Conservation (phyloP, 768 basidiomycete species). For the Leccinum longicurvipes region DNA sequence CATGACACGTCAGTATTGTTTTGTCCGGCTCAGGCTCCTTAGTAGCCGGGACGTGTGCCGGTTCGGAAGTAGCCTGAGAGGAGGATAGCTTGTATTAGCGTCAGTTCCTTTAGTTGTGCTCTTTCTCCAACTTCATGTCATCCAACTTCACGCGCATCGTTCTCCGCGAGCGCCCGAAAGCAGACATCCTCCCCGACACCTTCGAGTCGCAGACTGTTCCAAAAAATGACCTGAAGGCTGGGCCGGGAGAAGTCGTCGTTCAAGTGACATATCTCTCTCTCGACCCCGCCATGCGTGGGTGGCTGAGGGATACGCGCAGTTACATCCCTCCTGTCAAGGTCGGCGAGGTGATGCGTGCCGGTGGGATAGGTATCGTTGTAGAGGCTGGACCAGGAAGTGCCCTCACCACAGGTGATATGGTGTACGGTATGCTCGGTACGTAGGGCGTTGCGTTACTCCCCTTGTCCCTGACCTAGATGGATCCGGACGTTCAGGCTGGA, state of each 20-base stretch:
- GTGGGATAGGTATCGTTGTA: slow-evolving; percentile 64
- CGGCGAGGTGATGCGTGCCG: slow-evolving; percentile 75
- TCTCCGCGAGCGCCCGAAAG: slow-evolving; percentile 69
- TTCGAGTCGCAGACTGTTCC: slow-evolving; percentile 61
- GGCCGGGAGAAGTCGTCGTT: slow-evolving; percentile 59
- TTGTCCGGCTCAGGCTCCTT: no score
- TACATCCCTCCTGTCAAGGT: slow-evolving; percentile 73
- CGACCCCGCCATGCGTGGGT: slow-evolving; percentile 89
- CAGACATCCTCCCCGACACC: slow-evolving; percentile 66
- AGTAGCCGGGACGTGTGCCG: background rate
- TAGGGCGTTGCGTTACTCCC: background rate
- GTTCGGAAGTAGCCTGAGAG: background rate
- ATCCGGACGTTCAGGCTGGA: slow-evolving; percentile 55
- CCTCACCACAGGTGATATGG: slow-evolving; percentile 66
- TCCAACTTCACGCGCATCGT: slow-evolving; percentile 61
- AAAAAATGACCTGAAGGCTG: slow-evolving; percentile 50
- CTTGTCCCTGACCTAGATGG: background rate
- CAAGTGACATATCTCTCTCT: slow-evolving; percentile 74
- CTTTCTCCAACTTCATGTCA: slow-evolving; percentile 13
- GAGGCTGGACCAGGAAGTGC: slow-evolving; percentile 50
- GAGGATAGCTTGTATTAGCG: no score
- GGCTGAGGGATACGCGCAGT: slow-evolving; percentile 68
- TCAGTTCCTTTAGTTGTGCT: background rate
- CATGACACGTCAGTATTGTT: background rate
- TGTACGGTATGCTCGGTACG: slow-evolving; percentile 60